phyloP scores from a whole-genome alignment of 2,329 filamentous ascomycete species.

The Ophiostoma sp. region DNA sequence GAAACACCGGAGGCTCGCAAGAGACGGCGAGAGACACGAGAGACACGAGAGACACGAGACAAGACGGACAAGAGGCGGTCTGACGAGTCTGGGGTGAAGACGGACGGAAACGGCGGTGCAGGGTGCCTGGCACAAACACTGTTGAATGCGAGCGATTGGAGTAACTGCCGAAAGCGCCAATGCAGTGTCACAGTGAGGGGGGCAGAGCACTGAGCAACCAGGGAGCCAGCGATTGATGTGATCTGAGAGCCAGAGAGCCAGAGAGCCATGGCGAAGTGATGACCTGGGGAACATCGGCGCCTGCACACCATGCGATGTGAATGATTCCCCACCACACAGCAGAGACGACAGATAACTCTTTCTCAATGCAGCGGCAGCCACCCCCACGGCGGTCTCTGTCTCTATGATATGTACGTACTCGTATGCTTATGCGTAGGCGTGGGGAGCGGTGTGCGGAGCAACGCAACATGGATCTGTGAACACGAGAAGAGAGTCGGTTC shows the following conservation, averaged over 20 bases:
- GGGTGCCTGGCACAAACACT: neutral
- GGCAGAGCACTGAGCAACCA: no score
- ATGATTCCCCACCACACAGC: neutral
- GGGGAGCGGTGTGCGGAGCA: slow-evolving; percentile 4
- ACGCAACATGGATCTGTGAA: neutral
- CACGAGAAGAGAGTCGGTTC: neutral
- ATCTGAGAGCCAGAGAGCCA: neutral
- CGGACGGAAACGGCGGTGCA: neutral
- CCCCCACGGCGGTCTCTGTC: neutral
- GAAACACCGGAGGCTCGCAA: neutral
- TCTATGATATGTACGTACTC: neutral
- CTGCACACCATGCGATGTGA: no score
- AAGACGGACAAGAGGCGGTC: slow-evolving; percentile 2
- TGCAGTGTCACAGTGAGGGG: neutral
- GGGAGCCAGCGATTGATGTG: neutral
- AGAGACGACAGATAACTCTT: neutral
- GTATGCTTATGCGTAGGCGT: neutral
- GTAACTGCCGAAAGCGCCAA: slow-evolving; percentile 9
- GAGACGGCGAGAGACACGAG: neutral
- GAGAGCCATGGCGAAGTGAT: no score
- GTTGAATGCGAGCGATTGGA: slow-evolving; percentile 1
- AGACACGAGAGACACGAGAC: neutral
- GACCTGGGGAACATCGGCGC: no score
- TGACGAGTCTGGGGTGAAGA: neutral
- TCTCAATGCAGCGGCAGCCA: neutral